phyloP scores from a whole-genome alignment of 2,329 filamentous ascomycete genomes.

The Aspergillus tamarii region DNA sequence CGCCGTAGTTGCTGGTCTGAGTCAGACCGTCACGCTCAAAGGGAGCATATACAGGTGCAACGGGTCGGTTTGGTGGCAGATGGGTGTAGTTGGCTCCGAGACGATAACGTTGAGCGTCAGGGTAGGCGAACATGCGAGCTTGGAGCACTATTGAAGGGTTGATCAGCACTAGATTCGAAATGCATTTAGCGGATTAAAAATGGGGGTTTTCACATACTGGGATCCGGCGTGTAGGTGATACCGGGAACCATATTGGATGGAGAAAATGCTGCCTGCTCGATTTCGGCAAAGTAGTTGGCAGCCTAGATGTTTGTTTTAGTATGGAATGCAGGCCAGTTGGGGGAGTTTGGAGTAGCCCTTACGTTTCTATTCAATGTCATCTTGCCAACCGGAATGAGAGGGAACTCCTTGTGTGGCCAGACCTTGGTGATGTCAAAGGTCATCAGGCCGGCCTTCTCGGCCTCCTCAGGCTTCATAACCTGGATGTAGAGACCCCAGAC shows the following conservation, averaged over 20 bases:
- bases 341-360: constrained; percentile 4
- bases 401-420: constrained; percentile 57
- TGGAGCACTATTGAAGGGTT: constrained; percentile 53
- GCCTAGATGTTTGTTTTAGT: constrained; percentile 26
- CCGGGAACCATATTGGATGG: constrained; percentile 67
- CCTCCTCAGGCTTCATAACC: constrained; percentile 57
- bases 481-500: constrained; percentile 61
- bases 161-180: constrained; percentile 11
- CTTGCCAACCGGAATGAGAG: constrained; percentile 53
- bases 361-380: constrained; percentile 57
- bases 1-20: constrained; percentile 58
- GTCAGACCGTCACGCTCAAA: constrained; percentile 49
- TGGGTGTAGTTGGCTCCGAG: constrained; percentile 47
- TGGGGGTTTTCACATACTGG: constrained; percentile 43
- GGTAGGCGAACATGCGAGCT: constrained; percentile 63
- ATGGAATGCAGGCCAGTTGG: background rate
- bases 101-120: constrained; percentile 53
- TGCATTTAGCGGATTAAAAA: background rate
- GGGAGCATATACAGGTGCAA: constrained; percentile 53
- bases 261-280: constrained; percentile 69
- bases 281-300: constrained; percentile 66
- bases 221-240: constrained; percentile 64
- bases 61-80: constrained; percentile 43
- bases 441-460: constrained; percentile 51
- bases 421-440: constrained; percentile 62